phyloP scores from a whole-genome alignment of 352 stramenopile genomes.

The Globisporangium spiculum region DNA sequence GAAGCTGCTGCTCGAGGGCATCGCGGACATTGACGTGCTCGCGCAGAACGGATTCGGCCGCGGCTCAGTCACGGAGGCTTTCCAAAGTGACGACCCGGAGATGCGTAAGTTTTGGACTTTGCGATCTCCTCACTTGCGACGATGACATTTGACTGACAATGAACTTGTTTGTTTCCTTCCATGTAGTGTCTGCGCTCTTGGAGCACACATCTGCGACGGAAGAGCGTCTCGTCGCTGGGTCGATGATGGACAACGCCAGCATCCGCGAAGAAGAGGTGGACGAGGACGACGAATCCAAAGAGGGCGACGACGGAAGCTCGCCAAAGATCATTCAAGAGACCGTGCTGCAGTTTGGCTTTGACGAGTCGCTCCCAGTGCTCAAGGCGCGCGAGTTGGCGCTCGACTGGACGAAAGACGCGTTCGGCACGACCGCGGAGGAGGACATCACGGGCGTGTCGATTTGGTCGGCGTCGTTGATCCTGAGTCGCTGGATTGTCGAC shows the following conservation, averaged over 20 bases:
- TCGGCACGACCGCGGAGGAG: conserved; percentile 74
- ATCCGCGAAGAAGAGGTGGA: conserved; percentile 71
- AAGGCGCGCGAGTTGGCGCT: conserved; percentile 77
- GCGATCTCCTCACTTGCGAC: not conserved
- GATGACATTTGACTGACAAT: not conserved
- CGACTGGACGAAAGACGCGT: conserved; percentile 82
- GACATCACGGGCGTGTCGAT: conserved; percentile 88
- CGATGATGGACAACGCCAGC: conserved; percentile 63
- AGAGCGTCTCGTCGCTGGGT: conserved; percentile 67
- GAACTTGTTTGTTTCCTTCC: not conserved
- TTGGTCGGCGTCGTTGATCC: conserved; percentile 84
- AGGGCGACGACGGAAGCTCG: conserved; percentile 35
- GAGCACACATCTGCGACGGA: conserved; percentile 80
- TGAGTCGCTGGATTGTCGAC: conserved; percentile 83
- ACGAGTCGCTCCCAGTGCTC: conserved; percentile 45
- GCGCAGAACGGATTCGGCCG: conserved; percentile 79
- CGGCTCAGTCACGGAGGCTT: conserved; percentile 80
- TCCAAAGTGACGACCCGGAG: conserved; percentile 79
- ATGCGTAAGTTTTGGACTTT: conserved; percentile 53
- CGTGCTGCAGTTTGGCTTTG: conserved; percentile 78
- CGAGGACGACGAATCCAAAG: conserved; percentile 42
- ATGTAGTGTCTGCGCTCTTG: conserved; percentile 60
- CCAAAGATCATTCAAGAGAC: conserved; percentile 83
- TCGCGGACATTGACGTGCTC: conserved; percentile 78
- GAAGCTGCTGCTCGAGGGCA: conserved; percentile 63